These are phyloP conservation scores for Pestalotiopsis sp. DNA, from an alignment of 2,329 filamentous ascomycete genomes.

Conservation along the genomic window DNA sequence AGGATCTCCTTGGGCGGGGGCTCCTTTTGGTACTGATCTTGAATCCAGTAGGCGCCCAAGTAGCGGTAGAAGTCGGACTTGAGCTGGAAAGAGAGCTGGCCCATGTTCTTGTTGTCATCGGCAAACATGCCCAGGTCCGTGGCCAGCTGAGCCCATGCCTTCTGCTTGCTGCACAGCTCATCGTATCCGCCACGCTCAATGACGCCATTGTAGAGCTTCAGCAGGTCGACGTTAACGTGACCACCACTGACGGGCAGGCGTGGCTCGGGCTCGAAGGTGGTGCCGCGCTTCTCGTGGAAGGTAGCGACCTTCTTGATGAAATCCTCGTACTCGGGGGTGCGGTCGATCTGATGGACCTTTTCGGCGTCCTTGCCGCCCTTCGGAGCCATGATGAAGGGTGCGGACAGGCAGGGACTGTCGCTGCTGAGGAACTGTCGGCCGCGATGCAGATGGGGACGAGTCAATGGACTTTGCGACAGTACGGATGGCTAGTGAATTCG, in stretches of 20 bases:
- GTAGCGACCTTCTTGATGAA: conserved; percentile 74
- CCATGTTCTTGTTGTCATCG: conserved; percentile 62
- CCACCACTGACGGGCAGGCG: conserved; percentile 67
- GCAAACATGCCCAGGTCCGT: conserved; percentile 75
- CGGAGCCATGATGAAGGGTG: conserved; percentile 29
- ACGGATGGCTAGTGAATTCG: neutral
- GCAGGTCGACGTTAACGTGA: conserved; percentile 73
- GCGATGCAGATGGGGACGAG: neutral
- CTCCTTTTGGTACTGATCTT: conserved; percentile 74
- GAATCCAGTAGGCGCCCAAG: conserved; percentile 84
- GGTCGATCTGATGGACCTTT: conserved; percentile 49
- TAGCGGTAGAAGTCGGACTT: conserved; percentile 92
- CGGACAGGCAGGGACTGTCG: neutral
- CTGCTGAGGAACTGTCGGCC: conserved; percentile 34
- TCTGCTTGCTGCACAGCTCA: conserved; percentile 78
- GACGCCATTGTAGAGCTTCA: conserved; percentile 78
- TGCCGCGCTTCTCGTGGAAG: conserved; percentile 81
- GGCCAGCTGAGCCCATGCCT: conserved; percentile 82
- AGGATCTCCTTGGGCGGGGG: conserved; percentile 88
- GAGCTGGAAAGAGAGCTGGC: conserved; percentile 82
- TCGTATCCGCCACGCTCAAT: conserved; percentile 83
- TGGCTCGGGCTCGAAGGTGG: conserved; percentile 76
- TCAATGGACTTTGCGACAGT: conserved; percentile 4
- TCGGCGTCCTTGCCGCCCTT: conserved; percentile 27
- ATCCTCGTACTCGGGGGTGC: conserved; percentile 72